phyloP scores from a whole-genome alignment of 768 basidiomycete species.

The Boletus rubroflammeus region DNA sequence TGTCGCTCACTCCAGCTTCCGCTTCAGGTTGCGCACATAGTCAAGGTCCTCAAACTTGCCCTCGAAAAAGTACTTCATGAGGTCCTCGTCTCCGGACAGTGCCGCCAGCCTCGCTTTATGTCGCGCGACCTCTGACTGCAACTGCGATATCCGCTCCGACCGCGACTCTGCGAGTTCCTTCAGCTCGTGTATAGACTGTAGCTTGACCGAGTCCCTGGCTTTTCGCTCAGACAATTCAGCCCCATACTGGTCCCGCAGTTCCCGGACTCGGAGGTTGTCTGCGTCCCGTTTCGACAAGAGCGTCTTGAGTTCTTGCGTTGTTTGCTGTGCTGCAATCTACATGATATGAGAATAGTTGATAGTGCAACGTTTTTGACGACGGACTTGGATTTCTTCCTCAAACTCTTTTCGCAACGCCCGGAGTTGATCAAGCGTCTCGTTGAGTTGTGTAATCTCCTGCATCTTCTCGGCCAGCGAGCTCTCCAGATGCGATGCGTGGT shows the following conservation, averaged over 20 bases:
- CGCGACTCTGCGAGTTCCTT: constrained; percentile 63
- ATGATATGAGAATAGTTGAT: constrained; percentile 12
- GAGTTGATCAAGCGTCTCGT: constrained; percentile 43
- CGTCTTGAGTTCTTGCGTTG: constrained; percentile 59
- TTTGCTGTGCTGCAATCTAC: constrained; percentile 43
- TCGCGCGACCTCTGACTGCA: constrained; percentile 70
- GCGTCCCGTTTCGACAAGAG: constrained; percentile 61
- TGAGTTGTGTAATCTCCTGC: constrained; percentile 38
- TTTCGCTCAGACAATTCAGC: constrained; percentile 69
- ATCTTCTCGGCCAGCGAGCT: constrained; percentile 38
- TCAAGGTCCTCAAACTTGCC: constrained; percentile 49
- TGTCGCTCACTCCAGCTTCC: constrained; percentile 49
- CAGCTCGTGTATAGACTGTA: constrained; percentile 59
- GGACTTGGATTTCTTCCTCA: constrained; percentile 44
- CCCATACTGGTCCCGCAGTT: constrained; percentile 62
- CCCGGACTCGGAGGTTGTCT: constrained; percentile 66
- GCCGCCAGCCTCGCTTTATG: constrained; percentile 78
- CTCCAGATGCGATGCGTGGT: constrained; percentile 50
- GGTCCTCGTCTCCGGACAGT: constrained; percentile 61
- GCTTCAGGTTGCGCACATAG: constrained; percentile 53
- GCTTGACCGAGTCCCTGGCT: constrained; percentile 56
- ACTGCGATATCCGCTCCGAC: constrained; percentile 65
- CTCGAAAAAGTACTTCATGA: constrained; percentile 66
- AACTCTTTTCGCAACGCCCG: constrained; percentile 41
- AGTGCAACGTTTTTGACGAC: constrained; percentile 19